Percentiles rank a stretch among this genome's conserved stretches.
phyloP scores from a whole-genome alignment of 2,329 filamentous ascomycete genomes.

The Fusarium ambrosium region DNA sequence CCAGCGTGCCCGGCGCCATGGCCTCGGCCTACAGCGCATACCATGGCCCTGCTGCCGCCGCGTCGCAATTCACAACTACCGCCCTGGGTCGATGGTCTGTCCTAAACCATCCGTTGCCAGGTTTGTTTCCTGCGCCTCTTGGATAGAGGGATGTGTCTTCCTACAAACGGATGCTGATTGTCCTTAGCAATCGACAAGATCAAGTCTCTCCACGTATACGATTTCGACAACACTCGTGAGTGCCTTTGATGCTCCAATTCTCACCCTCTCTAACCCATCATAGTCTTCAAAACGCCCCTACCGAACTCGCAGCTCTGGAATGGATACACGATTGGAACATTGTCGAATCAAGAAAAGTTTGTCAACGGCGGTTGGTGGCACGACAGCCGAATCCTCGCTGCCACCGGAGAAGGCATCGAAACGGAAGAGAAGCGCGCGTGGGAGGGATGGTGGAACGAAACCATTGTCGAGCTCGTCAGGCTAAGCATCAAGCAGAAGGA shows the following conservation, averaged over 20 bases:
- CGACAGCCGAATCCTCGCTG: conserved; percentile 85
- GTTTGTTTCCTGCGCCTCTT: conserved; percentile 56
- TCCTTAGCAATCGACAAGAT: conserved; percentile 73
- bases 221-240: conserved; percentile 96
- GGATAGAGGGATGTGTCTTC: not conserved
- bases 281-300: conserved; percentile 91
- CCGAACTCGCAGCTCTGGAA: conserved; percentile 93
- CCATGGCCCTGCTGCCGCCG: conserved; percentile 51
- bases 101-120: conserved; percentile 77
- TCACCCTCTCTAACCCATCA: conserved; percentile 3
- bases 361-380: conserved; percentile 97
- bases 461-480: conserved; percentile 83
- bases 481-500: conserved; percentile 88
- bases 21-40: conserved; percentile 56
- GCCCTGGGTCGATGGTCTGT: conserved; percentile 88
- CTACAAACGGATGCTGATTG: conserved; percentile 29
- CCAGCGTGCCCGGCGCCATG: conserved; percentile 52
- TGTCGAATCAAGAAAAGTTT: conserved; percentile 83
- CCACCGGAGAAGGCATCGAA: conserved; percentile 86
- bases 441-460: conserved; percentile 97
- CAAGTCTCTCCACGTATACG: conserved; percentile 89
- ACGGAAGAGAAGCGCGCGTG: conserved; percentile 87
- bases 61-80: conserved; percentile 71
- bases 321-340: conserved; percentile 78
- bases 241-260: not conserved